These are phyloP conservation scores for Scheffersomyces quercinus DNA, from an alignment of 1,139 yeast genomes.

Conservation along the genomic window DNA sequence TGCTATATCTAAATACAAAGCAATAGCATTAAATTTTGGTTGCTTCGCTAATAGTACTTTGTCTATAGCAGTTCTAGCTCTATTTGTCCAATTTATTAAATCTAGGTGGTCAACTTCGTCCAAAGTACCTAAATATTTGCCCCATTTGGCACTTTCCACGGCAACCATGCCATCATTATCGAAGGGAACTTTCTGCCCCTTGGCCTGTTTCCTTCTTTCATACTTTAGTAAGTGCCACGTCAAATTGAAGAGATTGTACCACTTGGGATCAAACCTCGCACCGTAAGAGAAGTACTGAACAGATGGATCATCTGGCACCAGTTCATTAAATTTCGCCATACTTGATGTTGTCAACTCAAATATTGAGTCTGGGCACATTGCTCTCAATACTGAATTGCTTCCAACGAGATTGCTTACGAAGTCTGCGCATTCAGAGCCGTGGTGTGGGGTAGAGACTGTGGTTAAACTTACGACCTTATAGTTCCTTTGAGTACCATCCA, in stretches of 20 bases:
- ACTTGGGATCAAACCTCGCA: slow-evolving; percentile 63
- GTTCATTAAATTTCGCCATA: slow-evolving; percentile 54
- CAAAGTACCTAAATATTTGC: slow-evolving; percentile 74
- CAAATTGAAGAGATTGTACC: slow-evolving; percentile 60
- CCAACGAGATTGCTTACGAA: slow-evolving; percentile 42
- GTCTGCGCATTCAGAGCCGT: slow-evolving; percentile 85
- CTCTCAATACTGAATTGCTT: slow-evolving; percentile 13
- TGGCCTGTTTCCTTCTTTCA: slow-evolving; percentile 2
- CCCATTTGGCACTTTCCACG: slow-evolving; percentile 80
- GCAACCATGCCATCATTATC: slow-evolving; percentile 88
- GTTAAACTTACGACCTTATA: slow-evolving; percentile 71
- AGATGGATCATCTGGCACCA: slow-evolving; percentile 53
- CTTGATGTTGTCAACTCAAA: slow-evolving; percentile 61
- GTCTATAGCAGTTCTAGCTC: slow-evolving; percentile 38
- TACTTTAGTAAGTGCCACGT: slow-evolving; percentile 59
- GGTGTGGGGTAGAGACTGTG: slow-evolving; percentile 86
- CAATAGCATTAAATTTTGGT: slow-evolving; percentile 66
- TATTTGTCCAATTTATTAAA: slow-evolving; percentile 77
- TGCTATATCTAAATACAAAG: slow-evolving; percentile 73
- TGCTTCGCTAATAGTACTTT: slow-evolving; percentile 33
- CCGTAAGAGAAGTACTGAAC: slow-evolving; percentile 85
- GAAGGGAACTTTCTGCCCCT: slow-evolving; percentile 26
- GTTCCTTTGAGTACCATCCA: slow-evolving; percentile 24
- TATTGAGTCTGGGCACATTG: slow-evolving; percentile 46
- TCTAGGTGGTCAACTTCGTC: slow-evolving; percentile 83